Conservation (phyloP, 1,284 basidiomycete species). For the Fomitopsis palustris region DNA sequence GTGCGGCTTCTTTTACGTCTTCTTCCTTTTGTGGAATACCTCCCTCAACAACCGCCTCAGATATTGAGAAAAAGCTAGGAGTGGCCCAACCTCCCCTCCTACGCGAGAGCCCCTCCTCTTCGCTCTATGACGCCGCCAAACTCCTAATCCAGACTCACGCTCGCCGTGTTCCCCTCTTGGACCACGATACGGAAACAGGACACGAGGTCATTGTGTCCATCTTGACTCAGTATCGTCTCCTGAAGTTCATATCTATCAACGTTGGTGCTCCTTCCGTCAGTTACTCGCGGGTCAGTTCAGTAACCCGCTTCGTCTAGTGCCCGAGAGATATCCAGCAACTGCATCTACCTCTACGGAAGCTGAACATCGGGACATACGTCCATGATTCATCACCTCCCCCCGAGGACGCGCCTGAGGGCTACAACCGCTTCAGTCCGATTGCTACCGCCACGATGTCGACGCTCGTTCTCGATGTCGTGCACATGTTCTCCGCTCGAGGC, state of each 20-base stretch:
- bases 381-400: constrained; percentile 38
- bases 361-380: constrained; percentile 95
- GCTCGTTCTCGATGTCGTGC: constrained; percentile 96
- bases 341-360: constrained; percentile 77
- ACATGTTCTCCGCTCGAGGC: constrained; percentile 95
- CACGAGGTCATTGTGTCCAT: constrained; percentile 96
- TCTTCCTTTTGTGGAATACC: constrained; percentile 12
- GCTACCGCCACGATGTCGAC: constrained; percentile 91
- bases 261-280: constrained; percentile 44
- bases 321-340: constrained; percentile 74
- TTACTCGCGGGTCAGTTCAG: constrained; percentile 4
- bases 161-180: constrained; percentile 89
- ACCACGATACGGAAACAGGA: constrained; percentile 90
- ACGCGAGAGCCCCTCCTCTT: constrained; percentile 83
- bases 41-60: constrained; percentile 38
- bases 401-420: constrained; percentile 39
- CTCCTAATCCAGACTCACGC: constrained; percentile 95
- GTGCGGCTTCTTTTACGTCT: constrained; percentile 39
- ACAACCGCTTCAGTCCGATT: constrained; percentile 83
- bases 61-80: constrained; percentile 91
- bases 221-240: constrained; percentile 94
- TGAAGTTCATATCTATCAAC: constrained; percentile 99
- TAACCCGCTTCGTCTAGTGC: constrained; percentile 40
- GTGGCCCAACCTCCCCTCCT: constrained; percentile 92
- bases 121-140: constrained; percentile 89